Evolutionary conservation across 2,329 filamentous ascomycete genomes (phyloP), one percentile per base, ranked within the genome.

Genomic region (Boeremia lycopersici): DNA sequence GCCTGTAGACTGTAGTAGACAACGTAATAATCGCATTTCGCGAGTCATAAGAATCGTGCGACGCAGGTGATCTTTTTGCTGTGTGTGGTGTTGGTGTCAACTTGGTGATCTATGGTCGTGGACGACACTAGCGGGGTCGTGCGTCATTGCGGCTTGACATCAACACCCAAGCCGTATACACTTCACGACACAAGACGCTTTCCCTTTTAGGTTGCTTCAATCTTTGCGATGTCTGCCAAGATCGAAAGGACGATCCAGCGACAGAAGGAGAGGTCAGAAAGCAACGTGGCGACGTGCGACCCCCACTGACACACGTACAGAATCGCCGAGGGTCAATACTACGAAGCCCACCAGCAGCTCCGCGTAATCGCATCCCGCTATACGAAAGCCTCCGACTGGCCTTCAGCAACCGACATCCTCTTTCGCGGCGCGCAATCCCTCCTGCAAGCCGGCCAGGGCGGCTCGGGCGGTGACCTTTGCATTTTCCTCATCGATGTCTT

Each of bases 261-360:
- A 50, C 87, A 97, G 74, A 90, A 93, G 78, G 82, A 89, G 77
- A 93, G 87, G 87, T 89, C 26, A 12, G 34, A 2, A 1, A 2
- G 2, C 8, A 12, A 11, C 15, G 13, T 25, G 10, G 23, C 25
- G 23, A 17, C n/a, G 5, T 26, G 31, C 4, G 30, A n/a, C 29
- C 17, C 19, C 36, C 42, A 57, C 49, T 39, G 30, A 42, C n/a
- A 45, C 25, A 25, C 28, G 36, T 33, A 31, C 67, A 90, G 91
- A 77, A 96, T 96, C 76, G 82, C 86, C 64, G 91, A 96, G 76
- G 93, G 93, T 70, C 89, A 95, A 74, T 97, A 86, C 83, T 99
- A 99, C 81, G 95, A 99, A 84, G 95, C 95, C 54, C 93, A 98
- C 79, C 95, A 99, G 77, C 95, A 99, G 81, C 91, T 96, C 63